These are phyloP conservation scores for Pichia sp. DNA, from an alignment of 1,139 yeast genomes.

Conservation along the genomic window DNA sequence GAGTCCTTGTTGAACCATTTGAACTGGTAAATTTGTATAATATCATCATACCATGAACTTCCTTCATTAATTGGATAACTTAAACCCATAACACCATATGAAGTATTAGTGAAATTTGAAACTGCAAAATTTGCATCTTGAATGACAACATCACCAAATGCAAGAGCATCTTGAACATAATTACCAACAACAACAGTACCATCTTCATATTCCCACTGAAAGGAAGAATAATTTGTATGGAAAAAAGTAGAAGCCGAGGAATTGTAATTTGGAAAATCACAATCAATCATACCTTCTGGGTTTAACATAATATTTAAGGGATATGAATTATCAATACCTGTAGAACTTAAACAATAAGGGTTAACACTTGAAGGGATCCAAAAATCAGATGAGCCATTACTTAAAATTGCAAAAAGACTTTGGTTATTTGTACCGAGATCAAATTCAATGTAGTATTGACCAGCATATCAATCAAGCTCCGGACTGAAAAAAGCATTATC, in stretches of 20 bases:
- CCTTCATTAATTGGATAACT: constrained; percentile 46
- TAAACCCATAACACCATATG: constrained; percentile 50
- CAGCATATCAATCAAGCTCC: background rate
- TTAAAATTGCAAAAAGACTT: constrained; percentile 44
- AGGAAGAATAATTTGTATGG: constrained; percentile 39
- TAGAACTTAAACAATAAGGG: background rate
- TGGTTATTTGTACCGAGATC: constrained; percentile 49
- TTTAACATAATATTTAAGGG: background rate
- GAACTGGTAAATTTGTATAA: constrained; percentile 49
- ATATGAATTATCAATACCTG: constrained; percentile 5
- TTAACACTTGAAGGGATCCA: constrained; percentile 37
- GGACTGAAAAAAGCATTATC: background rate
- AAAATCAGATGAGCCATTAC: constrained; percentile 60
- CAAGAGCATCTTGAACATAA: constrained; percentile 50
- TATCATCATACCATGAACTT: constrained; percentile 22
- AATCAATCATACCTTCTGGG: background rate
- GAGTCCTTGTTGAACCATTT: constrained; percentile 42
- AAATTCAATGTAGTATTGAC: constrained; percentile 28
- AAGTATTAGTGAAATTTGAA: constrained; percentile 41
- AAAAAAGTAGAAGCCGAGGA: constrained; percentile 39
- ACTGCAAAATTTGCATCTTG: constrained; percentile 44
- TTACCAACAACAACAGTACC: constrained; percentile 47
- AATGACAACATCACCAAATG: constrained; percentile 36
- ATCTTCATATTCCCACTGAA: constrained; percentile 53
- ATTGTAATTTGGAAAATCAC: constrained; percentile 1